These are phyloP conservation scores for Paecilomyces variotii DNA, from an alignment of 2,329 filamentous ascomycete genomes.

Conservation along the genomic window DNA sequence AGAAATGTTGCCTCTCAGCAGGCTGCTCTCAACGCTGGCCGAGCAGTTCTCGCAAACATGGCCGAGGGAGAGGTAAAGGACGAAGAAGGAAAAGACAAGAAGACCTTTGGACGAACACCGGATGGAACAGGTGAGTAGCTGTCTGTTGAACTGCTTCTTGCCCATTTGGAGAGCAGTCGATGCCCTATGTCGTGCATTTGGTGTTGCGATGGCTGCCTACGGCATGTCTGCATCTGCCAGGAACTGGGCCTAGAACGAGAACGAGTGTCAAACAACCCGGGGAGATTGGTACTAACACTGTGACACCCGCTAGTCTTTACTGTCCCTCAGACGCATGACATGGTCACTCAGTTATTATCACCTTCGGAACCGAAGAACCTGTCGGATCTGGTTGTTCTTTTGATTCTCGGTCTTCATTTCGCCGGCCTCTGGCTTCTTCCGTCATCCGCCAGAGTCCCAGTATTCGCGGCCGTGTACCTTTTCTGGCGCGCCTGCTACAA, in stretches of 20 bases:
- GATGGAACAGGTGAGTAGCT: conserved; percentile 72
- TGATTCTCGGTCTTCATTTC: conserved; percentile 68
- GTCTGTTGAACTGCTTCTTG: conserved; percentile 2
- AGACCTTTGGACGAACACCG: conserved; percentile 85
- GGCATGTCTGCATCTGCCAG: neutral
- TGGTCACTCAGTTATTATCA: conserved; percentile 95
- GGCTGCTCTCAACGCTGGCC: conserved; percentile 38
- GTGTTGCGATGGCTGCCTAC: neutral
- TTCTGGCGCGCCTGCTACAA: conserved; percentile 95
- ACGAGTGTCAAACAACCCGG: neutral
- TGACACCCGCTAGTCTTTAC: conserved; percentile 66
- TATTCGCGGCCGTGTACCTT: conserved; percentile 76
- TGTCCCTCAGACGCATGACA: conserved; percentile 93
- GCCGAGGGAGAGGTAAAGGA: conserved; percentile 35
- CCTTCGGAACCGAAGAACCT: conserved; percentile 92
- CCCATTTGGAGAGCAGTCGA: conserved; percentile 1
- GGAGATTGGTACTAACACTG: conserved; percentile 10
- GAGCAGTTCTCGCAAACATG: conserved; percentile 34
- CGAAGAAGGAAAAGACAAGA: conserved; percentile 51
- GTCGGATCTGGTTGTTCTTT: conserved; percentile 73
- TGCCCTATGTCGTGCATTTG: neutral
- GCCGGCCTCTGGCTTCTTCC: conserved; percentile 67
- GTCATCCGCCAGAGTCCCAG: conserved; percentile 57
- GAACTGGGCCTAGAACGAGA: neutral
- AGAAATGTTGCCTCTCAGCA: conserved; percentile 31